Evolutionary conservation across 805 yeast genomes (phyloP), one percentile per base, ranked within the genome.

Genomic region (Vanderwaltozyma tropicalis): DNA sequence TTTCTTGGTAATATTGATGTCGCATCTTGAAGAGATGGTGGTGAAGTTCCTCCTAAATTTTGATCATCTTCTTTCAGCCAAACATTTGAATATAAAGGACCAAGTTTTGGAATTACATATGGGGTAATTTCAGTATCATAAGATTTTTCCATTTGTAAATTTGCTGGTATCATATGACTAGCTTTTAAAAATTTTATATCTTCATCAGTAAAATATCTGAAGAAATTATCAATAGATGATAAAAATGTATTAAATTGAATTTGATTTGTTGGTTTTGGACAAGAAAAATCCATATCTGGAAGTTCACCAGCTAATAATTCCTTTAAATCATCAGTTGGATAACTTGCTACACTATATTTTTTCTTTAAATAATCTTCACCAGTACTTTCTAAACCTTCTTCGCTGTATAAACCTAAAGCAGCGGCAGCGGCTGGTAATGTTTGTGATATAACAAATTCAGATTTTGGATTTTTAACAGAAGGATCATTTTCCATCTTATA

Each of bases 221-320:
- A 88, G 55, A 74, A 89, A 22, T 88, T 83, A 56, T 92, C 98
- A 27, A 87, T 71, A 47, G 80, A 85, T 1, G 88, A 64, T 46
- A 84, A 81, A 55, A 84, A 92, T 0, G 98, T 88, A 11, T 83
- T 69, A 55, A 83, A 87, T 53, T 87, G 96, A 14, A 89, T 92
- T 63, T 92, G 98, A 58, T 86, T 89, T 2, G 86, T 62, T 15
- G 88, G 88, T 52, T 88, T 89, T 12, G 79, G 75, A 44, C 77
- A 76, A 5, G 95, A 79, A 40, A 84, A 86, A 59, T 92, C 97
- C 39, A 70, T 72, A 56, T 83, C 78, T 10, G 98, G 98, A 19
- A 87, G 78, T 26, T 69, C 75, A 3, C 98, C 99, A 0, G 98
- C 95, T 22, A 92, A 65, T 43, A 81, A 59, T 39, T 77, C 80